phyloP scores from a whole-genome alignment of 2,329 filamentous ascomycete genomes.

The Neopestalotiopsis rosae region DNA sequence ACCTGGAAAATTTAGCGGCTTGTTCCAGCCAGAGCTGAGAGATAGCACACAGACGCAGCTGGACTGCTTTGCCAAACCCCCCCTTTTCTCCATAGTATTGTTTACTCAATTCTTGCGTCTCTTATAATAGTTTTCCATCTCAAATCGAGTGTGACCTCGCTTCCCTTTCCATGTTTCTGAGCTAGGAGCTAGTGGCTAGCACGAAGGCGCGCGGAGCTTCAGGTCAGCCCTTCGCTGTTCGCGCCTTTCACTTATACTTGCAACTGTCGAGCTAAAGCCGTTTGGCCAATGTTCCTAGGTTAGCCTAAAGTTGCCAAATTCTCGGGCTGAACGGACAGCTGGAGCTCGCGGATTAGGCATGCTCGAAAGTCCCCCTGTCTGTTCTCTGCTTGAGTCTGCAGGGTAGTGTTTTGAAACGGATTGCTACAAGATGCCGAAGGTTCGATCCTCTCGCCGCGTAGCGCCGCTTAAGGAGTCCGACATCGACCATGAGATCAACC shows the following conservation, averaged over 20 bases:
- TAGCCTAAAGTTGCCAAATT: background rate
- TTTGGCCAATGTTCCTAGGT: background rate
- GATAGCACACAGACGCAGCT: background rate
- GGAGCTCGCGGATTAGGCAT: background rate
- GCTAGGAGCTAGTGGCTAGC: background rate
- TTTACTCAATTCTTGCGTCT: background rate
- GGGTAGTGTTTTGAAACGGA: constrained; percentile 30
- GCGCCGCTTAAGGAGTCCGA: constrained; percentile 61
- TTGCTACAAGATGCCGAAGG: constrained; percentile 40
- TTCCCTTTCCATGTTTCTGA: background rate
- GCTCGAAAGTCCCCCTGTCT: background rate
- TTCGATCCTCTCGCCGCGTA: constrained; percentile 60
- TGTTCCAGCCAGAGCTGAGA: background rate
- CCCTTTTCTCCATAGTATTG: background rate
- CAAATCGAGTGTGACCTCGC: background rate
- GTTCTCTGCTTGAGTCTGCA: constrained; percentile 18
- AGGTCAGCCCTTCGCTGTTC: background rate
- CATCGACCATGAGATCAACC: constrained; percentile 73
- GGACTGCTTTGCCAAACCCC: background rate
- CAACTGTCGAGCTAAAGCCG: background rate
- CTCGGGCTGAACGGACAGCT: background rate
- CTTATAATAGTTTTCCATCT: background rate
- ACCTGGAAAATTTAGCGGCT: constrained; percentile 10
- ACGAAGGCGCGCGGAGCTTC: background rate
- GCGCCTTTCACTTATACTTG: background rate